Conservation (phyloP, 352 stramenopile species). For the Achlya hypogyna region DNA sequence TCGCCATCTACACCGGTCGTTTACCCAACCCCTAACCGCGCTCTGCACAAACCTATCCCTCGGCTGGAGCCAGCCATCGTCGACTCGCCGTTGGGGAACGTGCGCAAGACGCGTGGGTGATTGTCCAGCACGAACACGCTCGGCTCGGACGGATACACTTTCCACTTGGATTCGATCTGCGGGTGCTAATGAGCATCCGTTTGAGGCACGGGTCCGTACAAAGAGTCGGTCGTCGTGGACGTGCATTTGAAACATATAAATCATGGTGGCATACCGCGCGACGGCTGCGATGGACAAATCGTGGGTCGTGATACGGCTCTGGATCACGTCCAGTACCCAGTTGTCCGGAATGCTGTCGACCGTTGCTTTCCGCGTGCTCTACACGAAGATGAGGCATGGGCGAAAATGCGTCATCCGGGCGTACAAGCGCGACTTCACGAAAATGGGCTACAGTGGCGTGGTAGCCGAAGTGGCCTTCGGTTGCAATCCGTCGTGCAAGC, state of each 20-base stretch:
- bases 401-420: too few relatives aligned
- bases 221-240: not conserved
- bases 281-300: too few relatives aligned
- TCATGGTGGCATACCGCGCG: not conserved
- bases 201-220: not conserved
- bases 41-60: too few relatives aligned
- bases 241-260: not conserved
- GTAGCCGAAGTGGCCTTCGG: not conserved
- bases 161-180: constrained; percentile 4
- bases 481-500: not conserved
- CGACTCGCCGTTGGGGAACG: constrained; percentile 12
- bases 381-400: too few relatives aligned
- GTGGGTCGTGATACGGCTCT: too few relatives aligned
- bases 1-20: not conserved
- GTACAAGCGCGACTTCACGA: not conserved
- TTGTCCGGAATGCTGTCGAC: too few relatives aligned
- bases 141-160: not conserved
- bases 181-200: not conserved
- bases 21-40: too few relatives aligned
- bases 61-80: constrained; percentile 6
- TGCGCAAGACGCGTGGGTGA: not conserved
- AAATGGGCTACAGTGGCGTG: not conserved
- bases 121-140: constrained; percentile 11
- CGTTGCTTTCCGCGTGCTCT: too few relatives aligned
- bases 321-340: too few relatives aligned